phyloP scores from a whole-genome alignment of 2,329 filamentous ascomycete species.

The Alternaria triticina region DNA sequence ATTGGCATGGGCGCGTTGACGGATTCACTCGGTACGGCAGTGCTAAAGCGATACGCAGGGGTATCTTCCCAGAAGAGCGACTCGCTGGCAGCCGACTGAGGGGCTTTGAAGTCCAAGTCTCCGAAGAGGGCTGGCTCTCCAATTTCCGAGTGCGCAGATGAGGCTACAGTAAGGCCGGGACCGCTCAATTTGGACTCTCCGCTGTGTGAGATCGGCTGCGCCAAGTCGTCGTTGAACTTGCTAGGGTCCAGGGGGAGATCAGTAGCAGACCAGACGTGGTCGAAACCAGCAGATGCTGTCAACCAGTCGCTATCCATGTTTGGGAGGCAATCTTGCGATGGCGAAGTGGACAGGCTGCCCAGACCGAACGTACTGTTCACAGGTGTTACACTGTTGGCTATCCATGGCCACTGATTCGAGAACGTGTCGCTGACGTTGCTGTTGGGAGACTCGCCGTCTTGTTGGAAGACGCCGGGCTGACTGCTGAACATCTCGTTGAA shows the following conservation, averaged over 20 bases:
- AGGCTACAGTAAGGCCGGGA: conserved; percentile 49
- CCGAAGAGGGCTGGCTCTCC: conserved; percentile 44
- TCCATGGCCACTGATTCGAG: conserved; percentile 44
- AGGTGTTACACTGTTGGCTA: conserved; percentile 29
- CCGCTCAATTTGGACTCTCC: conserved; percentile 50
- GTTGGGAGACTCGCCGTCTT: conserved; percentile 44
- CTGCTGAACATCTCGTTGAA: conserved; percentile 39
- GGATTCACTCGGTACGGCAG: conserved; percentile 31
- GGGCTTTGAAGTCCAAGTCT: conserved; percentile 43
- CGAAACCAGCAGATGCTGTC: conserved; percentile 45
- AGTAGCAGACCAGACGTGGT: conserved; percentile 48
- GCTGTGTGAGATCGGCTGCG: conserved; percentile 50
- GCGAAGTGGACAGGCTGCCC: conserved; percentile 48
- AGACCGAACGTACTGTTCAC: conserved; percentile 39
- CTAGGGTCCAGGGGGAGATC: conserved; percentile 50
- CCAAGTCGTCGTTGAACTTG: conserved; percentile 43
- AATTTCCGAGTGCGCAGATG: conserved; percentile 50
- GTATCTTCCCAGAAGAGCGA: conserved; percentile 48
- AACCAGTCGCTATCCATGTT: conserved; percentile 44
- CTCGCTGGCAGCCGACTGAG: conserved; percentile 42
- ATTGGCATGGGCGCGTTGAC: conserved; percentile 34
- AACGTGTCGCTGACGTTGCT: conserved; percentile 43
- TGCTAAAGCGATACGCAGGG: conserved; percentile 40
- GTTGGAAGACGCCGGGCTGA: conserved; percentile 30
- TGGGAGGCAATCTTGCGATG: conserved; percentile 47